Evolutionary conservation across 108 stramenopile genomes (phyloP).

Genomic region (Nitzschia sp.): DNA sequence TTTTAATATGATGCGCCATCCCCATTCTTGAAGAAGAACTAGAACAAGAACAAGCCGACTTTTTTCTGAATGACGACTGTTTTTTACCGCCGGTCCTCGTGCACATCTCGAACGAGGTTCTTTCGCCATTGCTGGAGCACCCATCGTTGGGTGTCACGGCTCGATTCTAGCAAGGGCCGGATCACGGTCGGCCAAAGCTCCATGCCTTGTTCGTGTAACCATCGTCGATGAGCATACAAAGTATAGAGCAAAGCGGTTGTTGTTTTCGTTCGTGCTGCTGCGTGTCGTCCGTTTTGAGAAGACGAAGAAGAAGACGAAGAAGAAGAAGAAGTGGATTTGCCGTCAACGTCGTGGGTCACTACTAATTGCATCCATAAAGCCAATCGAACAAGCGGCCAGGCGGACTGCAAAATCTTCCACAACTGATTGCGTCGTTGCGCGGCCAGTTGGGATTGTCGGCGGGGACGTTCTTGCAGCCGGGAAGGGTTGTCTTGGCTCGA

Average conservation of each 20-base stretch:
- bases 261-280: not conserved
- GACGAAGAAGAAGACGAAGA: not conserved
- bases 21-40: no score
- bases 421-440: not conserved
- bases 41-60: no score
- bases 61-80: no score
- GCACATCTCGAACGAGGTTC: no score
- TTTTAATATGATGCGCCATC: no score
- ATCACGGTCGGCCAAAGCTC: slow-evolving; percentile 6
- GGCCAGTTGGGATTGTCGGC: not conserved
- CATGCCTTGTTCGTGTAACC: slow-evolving; percentile 8
- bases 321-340: no score
- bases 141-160: slow-evolving; percentile 1
- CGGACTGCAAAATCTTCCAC: not conserved
- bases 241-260: not conserved
- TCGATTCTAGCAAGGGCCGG: not conserved
- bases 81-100: no score
- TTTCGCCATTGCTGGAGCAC: not conserved
- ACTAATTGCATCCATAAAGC: slow-evolving; percentile 5
- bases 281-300: not conserved
- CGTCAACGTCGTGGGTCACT: no score
- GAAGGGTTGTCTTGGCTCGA: not conserved
- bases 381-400: slow-evolving; percentile 1
- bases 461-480: not conserved
- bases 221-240: slow-evolving; percentile 20